phyloP scores from a whole-genome alignment of 2,329 filamentous ascomycete species.

The Penicillium brasilianum region DNA sequence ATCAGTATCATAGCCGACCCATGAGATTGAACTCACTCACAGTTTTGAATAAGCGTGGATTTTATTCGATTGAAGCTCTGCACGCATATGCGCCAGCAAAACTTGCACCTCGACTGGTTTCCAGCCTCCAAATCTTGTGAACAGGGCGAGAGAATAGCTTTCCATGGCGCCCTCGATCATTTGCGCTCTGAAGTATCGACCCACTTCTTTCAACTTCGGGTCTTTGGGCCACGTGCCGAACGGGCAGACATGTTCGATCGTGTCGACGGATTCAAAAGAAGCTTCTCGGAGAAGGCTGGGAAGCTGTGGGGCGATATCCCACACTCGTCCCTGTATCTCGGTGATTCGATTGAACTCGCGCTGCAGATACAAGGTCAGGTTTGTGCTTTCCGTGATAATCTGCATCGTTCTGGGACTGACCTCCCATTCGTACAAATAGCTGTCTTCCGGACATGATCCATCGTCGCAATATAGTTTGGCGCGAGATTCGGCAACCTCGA shows the following conservation, averaged over 20 bases:
- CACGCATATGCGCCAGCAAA: slow-evolving; percentile 28
- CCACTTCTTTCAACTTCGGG: slow-evolving; percentile 33
- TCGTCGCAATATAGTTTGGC: slow-evolving; percentile 34
- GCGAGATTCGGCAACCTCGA: slow-evolving; percentile 33
- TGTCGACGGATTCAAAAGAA: slow-evolving; percentile 33
- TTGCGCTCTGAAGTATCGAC: slow-evolving; percentile 33
- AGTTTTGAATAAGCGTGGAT: slow-evolving; percentile 36
- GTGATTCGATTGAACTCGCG: slow-evolving; percentile 27
- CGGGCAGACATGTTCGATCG: slow-evolving; percentile 30
- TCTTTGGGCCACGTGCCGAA: slow-evolving; percentile 41
- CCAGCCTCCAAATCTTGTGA: slow-evolving; percentile 35
- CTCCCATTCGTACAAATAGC: slow-evolving; percentile 19
- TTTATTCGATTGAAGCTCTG: slow-evolving; percentile 35
- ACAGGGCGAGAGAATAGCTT: slow-evolving; percentile 35
- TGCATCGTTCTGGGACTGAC: background rate
- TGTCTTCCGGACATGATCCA: slow-evolving; percentile 26
- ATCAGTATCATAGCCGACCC: background rate
- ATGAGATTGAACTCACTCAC: slow-evolving; percentile 19
- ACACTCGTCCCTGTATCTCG: slow-evolving; percentile 23
- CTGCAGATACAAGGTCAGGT: background rate
- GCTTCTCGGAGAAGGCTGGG: slow-evolving; percentile 27
- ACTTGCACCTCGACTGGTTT: slow-evolving; percentile 28
- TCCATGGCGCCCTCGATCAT: slow-evolving; percentile 34
- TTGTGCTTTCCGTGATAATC: too few species aligned
- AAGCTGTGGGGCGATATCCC: slow-evolving; percentile 24